These are phyloP conservation scores for Tagetes erecta DNA, from an alignment of 129 eudicot species.

Conservation along the genomic window DNA sequence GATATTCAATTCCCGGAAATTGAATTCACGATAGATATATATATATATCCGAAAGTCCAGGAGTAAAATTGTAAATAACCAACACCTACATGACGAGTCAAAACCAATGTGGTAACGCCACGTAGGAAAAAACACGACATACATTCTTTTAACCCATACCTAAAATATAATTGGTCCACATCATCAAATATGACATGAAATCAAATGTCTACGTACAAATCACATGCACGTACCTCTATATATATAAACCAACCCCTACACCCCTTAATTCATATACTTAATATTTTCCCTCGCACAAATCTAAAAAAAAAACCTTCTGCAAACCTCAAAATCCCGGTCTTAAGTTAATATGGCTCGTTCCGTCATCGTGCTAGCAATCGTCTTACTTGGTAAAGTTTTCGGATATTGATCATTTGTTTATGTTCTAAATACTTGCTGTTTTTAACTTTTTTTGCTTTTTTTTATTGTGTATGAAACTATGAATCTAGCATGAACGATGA, in stretches of 20 bases:
- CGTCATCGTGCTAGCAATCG: constrained; percentile 32
- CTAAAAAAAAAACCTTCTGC: neutral
- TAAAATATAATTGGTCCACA: constrained; percentile 35
- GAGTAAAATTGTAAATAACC: neutral
- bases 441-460: neutral
- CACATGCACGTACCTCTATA: neutral
- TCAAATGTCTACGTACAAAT: constrained; percentile 20
- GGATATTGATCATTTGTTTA: constrained; percentile 7
- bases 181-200: constrained; percentile 31
- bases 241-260: neutral
- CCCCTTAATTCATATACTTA: constrained; percentile 11
- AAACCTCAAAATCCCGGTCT: neutral
- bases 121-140: constrained; percentile 31
- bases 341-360: constrained; percentile 26
- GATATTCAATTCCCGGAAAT: too few species aligned
- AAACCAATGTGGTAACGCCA: constrained; percentile 23
- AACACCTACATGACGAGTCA: constrained; percentile 22
- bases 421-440: neutral
- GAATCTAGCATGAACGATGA: too few species aligned
- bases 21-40: too few species aligned
- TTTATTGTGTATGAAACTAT: neutral
- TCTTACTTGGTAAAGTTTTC: constrained; percentile 33
- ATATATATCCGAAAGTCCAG: neutral
- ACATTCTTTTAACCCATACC: constrained; percentile 9
- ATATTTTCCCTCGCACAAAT: neutral